Conservation (phyloP, 768 basidiomycete genomes). For the Lentinus brumalis region DNA sequence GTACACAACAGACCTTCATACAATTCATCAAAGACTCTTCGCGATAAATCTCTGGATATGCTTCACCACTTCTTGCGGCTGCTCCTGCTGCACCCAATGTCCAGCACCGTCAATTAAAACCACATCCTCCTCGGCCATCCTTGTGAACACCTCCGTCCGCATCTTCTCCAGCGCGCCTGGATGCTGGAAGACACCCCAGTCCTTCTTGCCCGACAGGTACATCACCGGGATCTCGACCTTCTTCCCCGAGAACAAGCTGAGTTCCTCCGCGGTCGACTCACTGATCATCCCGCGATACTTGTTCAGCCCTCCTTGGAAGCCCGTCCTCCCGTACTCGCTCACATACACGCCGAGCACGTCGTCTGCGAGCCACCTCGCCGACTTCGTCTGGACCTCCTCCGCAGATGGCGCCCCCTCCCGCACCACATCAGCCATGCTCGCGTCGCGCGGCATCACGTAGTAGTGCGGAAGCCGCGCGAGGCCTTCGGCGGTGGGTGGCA, state of each 20-base stretch:
- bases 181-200: conserved; percentile 63
- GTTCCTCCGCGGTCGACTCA: conserved; percentile 38
- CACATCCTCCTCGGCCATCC: conserved; percentile 32
- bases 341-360: conserved; percentile 52
- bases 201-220: conserved; percentile 56
- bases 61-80: conserved; percentile 43
- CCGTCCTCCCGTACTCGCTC: conserved; percentile 49
- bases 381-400: conserved; percentile 28
- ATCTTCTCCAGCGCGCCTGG: conserved; percentile 52
- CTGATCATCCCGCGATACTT: conserved; percentile 50
- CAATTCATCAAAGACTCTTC: conserved; percentile 12
- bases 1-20: neutral
- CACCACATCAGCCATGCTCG: conserved; percentile 55
- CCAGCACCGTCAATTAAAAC: conserved; percentile 59
- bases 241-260: conserved; percentile 47
- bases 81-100: conserved; percentile 67
- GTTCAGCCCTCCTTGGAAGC: conserved; percentile 68
- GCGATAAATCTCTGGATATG: conserved; percentile 44
- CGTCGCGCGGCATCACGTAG: conserved; percentile 60
- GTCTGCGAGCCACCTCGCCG: conserved; percentile 47
- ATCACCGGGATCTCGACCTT: conserved; percentile 54
- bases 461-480: conserved; percentile 49
- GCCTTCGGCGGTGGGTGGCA: conserved; percentile 4
- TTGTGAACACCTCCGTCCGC: conserved; percentile 32
- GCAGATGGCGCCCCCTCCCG: conserved; percentile 35